phyloP scores from a whole-genome alignment of 257 asterid genomes.

The Verbena officinalis region DNA sequence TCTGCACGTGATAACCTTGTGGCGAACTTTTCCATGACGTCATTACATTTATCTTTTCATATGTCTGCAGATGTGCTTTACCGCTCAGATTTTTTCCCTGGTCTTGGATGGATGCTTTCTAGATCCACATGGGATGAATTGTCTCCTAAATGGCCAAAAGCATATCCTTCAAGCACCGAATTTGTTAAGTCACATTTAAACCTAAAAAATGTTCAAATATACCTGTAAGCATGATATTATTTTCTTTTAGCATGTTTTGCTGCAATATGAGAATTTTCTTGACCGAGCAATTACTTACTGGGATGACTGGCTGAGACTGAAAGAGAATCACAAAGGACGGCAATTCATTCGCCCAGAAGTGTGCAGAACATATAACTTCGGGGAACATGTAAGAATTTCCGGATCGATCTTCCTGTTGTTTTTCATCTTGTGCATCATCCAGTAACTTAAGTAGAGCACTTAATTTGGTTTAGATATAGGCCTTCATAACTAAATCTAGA shows the following conservation, averaged over 20 bases:
- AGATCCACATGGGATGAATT: constrained; percentile 92
- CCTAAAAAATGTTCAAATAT: constrained; percentile 12
- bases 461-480: background rate
- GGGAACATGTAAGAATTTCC: constrained; percentile 83
- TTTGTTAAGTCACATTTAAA: constrained; percentile 17
- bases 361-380: constrained; percentile 96
- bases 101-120: constrained; percentile 99
- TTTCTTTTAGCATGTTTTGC: constrained; percentile 1
- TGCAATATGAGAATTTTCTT: constrained; percentile 58
- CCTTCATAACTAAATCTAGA: background rate
- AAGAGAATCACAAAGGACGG: constrained; percentile 85
- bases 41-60: constrained; percentile 26
- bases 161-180: constrained; percentile 77
- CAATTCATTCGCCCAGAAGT: constrained; percentile 99
- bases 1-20: constrained; percentile 1
- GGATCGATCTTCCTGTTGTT: constrained; percentile 17
- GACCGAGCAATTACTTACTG: constrained; percentile 85
- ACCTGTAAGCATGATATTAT: constrained; percentile 1
- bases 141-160: constrained; percentile 99
- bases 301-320: constrained; percentile 98
- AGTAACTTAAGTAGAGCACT: background rate
- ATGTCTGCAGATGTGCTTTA: constrained; percentile 80
- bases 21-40: constrained; percentile 14
- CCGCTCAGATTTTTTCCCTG: constrained; percentile 99
- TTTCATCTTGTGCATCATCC: constrained; percentile 26